Percentiles rank a stretch among this genome's conserved stretches.
Conservation (phyloP, 108 stramenopile genomes). For the Stephanodiscus triporus region DNA sequence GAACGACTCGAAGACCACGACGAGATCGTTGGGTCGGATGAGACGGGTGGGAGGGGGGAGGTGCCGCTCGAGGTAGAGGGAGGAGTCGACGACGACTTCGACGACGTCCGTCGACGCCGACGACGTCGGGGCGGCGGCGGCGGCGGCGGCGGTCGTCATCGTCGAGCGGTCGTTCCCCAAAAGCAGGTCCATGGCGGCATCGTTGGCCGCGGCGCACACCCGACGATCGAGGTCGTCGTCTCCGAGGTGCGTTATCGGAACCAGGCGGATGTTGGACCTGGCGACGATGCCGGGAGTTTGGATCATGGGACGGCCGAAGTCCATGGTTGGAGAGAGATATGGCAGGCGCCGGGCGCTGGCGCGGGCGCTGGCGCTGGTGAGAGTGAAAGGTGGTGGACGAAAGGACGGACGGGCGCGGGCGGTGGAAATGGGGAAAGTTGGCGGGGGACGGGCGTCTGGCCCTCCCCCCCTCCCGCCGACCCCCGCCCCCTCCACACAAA, state of each 20-base stretch:
- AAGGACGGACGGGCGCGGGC: too few relatives aligned
- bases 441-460: too few relatives aligned
- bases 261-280: slow-evolving; percentile 46
- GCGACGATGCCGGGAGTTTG: slow-evolving; percentile 41
- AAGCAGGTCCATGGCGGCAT: slow-evolving; percentile 72
- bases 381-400: too few relatives aligned
- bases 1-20: slow-evolving; percentile 88
- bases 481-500: too few relatives aligned
- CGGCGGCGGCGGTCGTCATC: not conserved
- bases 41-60: slow-evolving; percentile 55
- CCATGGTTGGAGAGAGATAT: slow-evolving; percentile 15
- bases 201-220: slow-evolving; percentile 62
- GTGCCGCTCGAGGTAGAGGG: slow-evolving; percentile 63
- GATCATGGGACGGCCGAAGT: slow-evolving; percentile 45
- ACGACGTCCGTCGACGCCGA: not conserved
- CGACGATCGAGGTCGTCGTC: slow-evolving; percentile 35
- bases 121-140: not conserved
- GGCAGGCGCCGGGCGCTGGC: not conserved
- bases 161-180: slow-evolving; percentile 50
- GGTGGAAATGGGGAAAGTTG: too few relatives aligned
- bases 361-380: too few relatives aligned
- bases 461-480: too few relatives aligned
- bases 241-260: slow-evolving; percentile 33
- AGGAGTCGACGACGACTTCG: slow-evolving; percentile 42
- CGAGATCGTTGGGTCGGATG: slow-evolving; percentile 66